Base-by-base conservation (phyloP, 148 eudicot species). In the Fagopyrum homotropicum region DNA sequence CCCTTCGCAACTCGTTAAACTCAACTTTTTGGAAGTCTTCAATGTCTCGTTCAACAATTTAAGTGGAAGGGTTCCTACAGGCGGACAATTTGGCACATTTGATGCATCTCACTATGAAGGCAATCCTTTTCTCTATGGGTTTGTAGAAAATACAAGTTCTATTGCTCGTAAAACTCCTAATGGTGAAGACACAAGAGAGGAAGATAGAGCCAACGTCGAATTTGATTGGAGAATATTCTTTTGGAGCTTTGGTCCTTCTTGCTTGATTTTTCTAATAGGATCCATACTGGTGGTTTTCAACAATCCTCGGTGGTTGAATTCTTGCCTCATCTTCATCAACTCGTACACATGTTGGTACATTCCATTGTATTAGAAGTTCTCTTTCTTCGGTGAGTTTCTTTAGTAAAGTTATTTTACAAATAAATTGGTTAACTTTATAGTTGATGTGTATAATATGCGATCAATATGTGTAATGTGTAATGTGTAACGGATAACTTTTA, bases 41-140 rank as follows among this genome's bases (percentile, higher is more conserved):
- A 69, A 55, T 0, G 78, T 79, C 10, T 50, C 72, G 5, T 54
- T 70, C 45, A 79, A 79, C 81, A 70, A 79, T 10, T 12, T 70
- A 1, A 75, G 72, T 5, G 81, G 75, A 0, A 12, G 11, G 9
- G 51, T 70, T 1, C 78, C 78, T 8, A 26, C 3, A 30, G 16
- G 22, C 14, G 72, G 1, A 11, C 78, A 79, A 3, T 79, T 72
- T 43, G 14, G 4, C 0, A 75, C 75, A 4, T 79, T 79, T 16
- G 75, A 40, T 9, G 55, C 7, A 26, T 70, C 5, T 12, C 75
- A 50, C 35, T 79, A 79, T 16, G 9, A 79, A 30, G 71, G 72
- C 4, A 69, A 77, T 69, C 77, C 74, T 0, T 52, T 57, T 43
- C 70, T 80, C 30, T 63, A 66, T 54, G 73, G 59, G 45, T 61